Evolutionary conservation across 2,329 filamentous ascomycete genomes (phyloP).

Genomic region (Arthrobotrys sinensis): DNA sequence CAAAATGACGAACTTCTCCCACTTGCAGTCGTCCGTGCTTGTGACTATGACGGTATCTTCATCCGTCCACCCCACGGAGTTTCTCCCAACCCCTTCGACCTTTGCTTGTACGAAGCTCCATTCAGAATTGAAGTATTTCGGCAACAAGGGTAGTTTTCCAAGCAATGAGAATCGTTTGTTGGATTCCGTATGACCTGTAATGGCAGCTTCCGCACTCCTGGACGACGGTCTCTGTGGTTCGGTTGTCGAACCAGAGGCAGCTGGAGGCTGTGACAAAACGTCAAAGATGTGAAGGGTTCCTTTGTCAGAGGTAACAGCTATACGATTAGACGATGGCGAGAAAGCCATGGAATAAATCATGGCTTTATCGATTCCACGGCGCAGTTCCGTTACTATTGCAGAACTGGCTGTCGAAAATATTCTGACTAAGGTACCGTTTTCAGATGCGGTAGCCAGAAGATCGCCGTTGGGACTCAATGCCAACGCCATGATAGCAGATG

Average conservation of each 20-base stretch:
- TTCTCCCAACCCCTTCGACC: conserved; percentile 89
- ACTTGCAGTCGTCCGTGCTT: conserved; percentile 85
- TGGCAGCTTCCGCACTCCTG: conserved; percentile 61
- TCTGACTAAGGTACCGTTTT: conserved; percentile 90
- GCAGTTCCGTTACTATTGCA: conserved; percentile 84
- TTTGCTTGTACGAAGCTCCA: conserved; percentile 86
- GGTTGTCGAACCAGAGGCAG: conserved; percentile 56
- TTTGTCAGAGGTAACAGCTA: conserved; percentile 97
- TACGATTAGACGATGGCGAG: conserved; percentile 82
- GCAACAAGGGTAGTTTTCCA: conserved; percentile 85
- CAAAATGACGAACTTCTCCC: conserved; percentile 87
- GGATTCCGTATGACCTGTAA: conserved; percentile 69
- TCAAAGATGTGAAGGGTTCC: conserved; percentile 96
- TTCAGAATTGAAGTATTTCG: conserved; percentile 87
- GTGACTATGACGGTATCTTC: conserved; percentile 82
- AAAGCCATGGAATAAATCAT: conserved; percentile 90
- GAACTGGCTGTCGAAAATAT: conserved; percentile 86
- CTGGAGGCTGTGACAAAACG: conserved; percentile 68
- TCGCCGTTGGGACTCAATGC: conserved; percentile 84
- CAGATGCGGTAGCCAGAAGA: conserved; percentile 88
- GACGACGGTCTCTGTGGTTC: conserved; percentile 54
- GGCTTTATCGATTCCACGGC: conserved; percentile 89
- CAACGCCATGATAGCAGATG: conserved; percentile 82
- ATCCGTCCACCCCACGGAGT: conserved; percentile 85
- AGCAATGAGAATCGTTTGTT: conserved; percentile 88